Evolutionary conservation across 768 basidiomycete genomes (phyloP), one percentile per base, ranked within the genome.

Genomic region (Suillus hirtellus): DNA sequence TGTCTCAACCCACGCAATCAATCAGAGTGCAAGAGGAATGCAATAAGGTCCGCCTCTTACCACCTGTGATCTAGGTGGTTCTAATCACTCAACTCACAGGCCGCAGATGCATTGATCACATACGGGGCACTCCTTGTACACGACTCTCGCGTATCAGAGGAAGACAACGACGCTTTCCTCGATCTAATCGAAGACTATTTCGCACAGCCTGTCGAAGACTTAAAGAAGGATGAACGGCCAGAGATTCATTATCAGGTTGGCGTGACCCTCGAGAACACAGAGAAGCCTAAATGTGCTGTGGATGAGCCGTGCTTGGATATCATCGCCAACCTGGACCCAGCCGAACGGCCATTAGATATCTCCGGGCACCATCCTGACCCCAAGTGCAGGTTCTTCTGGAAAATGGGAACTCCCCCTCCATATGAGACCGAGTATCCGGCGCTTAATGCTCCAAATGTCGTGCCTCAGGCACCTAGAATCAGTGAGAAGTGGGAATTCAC

Each of bases 101-200:
- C 89, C 40, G 92, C 95, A 7, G 81, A 90, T 67, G 91, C 93
- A 3, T 79, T 97, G 42, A 90, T 93, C 61, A 80, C 82, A 43
- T 95, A 91, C 64, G 96, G 96, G 2, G 96, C 96, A 0, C 83
- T 97, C 27, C 82, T 97, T 31, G 80, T 97, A 46, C 88, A 85
- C 61, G 96, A 97, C 75, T 90, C 89, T 15, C 84, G 95, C 14
- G 93, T 95, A 24, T 85, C 87, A 4, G 92, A 93, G 70, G 80
- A 86, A 27, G 91, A 94, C 74, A 98, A 99, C 73, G 72, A 80
- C 37, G 77, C 78, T 14, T 98, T 98, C 73, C 83, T 99, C 46
- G 91, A 97, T 77, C 81, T 96, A 54, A 81, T 96, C 49, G 96
- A 99, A 73, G 93, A 96, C 74, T 99, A 99, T 75, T 99, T 99